A percentile compares a stretch with the other conserved stretches of the same genome.
These are phyloP conservation scores for Torulaspora delbrueckii DNA, from an alignment of 805 yeast species.

Conservation along the genomic window DNA sequence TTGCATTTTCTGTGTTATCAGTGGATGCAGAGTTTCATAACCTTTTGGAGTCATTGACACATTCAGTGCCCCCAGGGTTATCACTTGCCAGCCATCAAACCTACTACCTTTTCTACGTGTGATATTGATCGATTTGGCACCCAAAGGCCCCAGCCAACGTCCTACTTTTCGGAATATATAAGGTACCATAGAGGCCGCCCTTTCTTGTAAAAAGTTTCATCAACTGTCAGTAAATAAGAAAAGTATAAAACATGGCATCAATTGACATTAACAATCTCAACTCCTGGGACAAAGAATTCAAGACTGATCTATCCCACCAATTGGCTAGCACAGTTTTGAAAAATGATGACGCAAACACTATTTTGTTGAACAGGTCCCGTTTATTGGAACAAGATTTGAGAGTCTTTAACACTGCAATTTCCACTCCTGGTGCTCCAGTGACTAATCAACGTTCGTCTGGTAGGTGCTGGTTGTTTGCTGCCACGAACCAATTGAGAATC, in stretches of 20 bases:
- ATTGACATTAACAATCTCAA: constrained; percentile 10
- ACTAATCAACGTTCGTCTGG: constrained; percentile 75
- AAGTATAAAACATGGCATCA: constrained; percentile 11
- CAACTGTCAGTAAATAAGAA: background rate
- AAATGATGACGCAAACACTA: constrained; percentile 35
- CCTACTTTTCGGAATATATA: background rate
- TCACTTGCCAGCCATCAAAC: background rate
- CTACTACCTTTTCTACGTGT: background rate
- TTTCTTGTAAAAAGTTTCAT: background rate
- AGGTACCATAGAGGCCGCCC: background rate
- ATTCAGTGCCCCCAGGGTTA: background rate
- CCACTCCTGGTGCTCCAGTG: constrained; percentile 51
- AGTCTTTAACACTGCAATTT: constrained; percentile 36
- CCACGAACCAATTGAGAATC: constrained; percentile 66
- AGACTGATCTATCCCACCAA: constrained; percentile 29
- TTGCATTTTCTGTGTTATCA: background rate
- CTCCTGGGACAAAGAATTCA: constrained; percentile 28
- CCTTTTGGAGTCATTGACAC: background rate
- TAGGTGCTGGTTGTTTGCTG: constrained; percentile 86
- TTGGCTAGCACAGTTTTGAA: constrained; percentile 37
- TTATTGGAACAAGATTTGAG: constrained; percentile 22
- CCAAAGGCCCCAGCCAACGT: background rate
- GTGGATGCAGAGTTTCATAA: background rate
- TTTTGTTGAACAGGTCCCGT: constrained; percentile 27
- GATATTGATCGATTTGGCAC: background rate